Base-by-base conservation (phyloP, 108 stramenopile species). In the Cylindrotheca fusiformis region DNA sequence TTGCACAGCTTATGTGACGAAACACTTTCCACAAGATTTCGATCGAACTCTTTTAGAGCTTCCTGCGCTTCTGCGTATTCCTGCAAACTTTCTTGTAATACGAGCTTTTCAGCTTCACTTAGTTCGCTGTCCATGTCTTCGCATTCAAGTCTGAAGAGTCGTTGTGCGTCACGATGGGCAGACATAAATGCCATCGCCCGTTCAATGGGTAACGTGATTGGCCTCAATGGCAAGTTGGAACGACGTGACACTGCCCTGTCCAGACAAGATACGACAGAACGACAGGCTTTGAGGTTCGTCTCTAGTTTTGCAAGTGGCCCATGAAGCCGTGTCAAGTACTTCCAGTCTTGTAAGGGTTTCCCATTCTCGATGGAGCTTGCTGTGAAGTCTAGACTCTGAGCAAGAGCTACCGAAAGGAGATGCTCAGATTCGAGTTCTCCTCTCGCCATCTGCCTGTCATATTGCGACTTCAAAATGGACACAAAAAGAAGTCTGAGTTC, bases 1-100 rank as follows among this genome's bases (percentile, higher is more conserved):
- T 71, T 75, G 58, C 91, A 93, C 14, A 79, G 70, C 41, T 80
- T 82, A 78, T 86, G 88, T 25, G 82, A 82, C 48, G 68, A 62
- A 1, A 79, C 74, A 41, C 63, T 33, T 24, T 63, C 52, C 2
- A 80, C 71, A 54, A 81, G 74, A 2, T 65, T 32, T 14, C n/a
- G 48, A 20, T 75, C 74, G 22, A 69, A 65, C 8, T 65, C 32
- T 0, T 57, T 32, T 10, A 91, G 62, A 5, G 54, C 58, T 23
- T 68, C 48, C 14, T 77, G 65, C 0, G 86, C 86, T 30, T 52
- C n/a, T 14, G 24, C 18, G 20, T 70, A 60, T 59, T 85, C 78
- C 5, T 25, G 10, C 22, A 55, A 45, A 32, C 79, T 79, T 68
- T 91, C 90, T 32, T 71, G 52, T 10, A 91, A 36, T 6, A 88